These are phyloP conservation scores for Acanthamoeba triangularis DNA, from an alignment of 208 protist genomes.

Conservation along the genomic window DNA sequence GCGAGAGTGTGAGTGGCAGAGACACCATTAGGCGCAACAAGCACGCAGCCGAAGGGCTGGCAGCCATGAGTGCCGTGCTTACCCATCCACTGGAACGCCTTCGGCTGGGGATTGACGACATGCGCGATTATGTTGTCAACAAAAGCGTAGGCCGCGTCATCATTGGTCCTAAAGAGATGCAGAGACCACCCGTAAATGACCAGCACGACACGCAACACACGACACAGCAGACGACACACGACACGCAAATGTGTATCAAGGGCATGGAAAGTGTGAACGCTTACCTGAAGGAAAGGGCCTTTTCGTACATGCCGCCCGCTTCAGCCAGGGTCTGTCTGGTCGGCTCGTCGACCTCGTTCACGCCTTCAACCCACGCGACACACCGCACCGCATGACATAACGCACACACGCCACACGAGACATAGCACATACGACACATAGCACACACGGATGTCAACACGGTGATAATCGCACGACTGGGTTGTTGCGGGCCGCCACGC, in stretches of 20 bases:
- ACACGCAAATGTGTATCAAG: not conserved
- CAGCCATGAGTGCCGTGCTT: not conserved
- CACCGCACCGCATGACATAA: not conserved
- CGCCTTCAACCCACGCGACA: not conserved
- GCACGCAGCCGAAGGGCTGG: not conserved
- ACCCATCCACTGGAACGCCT: not conserved
- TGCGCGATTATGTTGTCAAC: not conserved
- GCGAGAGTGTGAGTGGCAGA: no score
- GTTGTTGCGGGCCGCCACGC: not conserved
- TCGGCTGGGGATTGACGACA: not conserved
- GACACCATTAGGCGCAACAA: no score
- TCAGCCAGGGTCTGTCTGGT: not conserved
- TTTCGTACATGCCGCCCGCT: not conserved
- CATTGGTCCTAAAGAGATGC: not conserved
- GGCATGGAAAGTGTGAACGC: not conserved
- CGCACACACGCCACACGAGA: not conserved
- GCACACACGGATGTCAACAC: not conserved
- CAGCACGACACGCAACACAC: no score
- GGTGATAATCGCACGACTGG: no score
- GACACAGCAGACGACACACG: not conserved
- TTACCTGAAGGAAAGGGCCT: not conserved
- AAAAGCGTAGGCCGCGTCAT: not conserved
- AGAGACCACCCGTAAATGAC: no score
- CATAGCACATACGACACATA: not conserved
- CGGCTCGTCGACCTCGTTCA: not conserved